Evolutionary conservation across 768 basidiomycete species (phyloP), one percentile per base, ranked within the genome.

Genomic region (Boletus rufocinnamomeus): DNA sequence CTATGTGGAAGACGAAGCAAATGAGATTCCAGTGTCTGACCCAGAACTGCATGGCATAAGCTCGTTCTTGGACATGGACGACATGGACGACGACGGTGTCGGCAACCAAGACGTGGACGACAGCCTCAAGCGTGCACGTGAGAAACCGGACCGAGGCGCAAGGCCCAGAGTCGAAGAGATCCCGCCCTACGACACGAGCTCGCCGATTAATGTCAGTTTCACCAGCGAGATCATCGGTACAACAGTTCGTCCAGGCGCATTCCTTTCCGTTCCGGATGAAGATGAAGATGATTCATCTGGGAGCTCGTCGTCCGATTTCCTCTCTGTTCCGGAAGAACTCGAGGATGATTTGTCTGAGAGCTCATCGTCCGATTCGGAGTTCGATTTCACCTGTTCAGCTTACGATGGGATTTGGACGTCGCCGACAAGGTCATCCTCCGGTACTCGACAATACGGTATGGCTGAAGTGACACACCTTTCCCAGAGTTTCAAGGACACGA

Each of bases 1-100:
- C 6, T 52, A 25, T 34, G 65, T 68, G 47, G 67, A 68, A 49
- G 54, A 62, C 13, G 67, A 69, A 54, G 52, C 52, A 2, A 34
- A 37, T 3, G 54, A 59, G 17, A n/a, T 34, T 30, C 56, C 65
- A 0, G 27, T 6, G n/a, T 37, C 54, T 17, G 66, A 52, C 0
- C 51, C 52, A 21, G 52, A 32, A 7, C 51, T 43, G 6, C 54
- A 50, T 25, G 67, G 59, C 1, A 58, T 46, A 53, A 59, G n/a
- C 28, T 61, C 67, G 6, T 65, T 62, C 38, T 50, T 65, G 45
- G 41, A 57, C 27, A 49, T 67, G 51, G 50, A 60, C 32, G 57
- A 50, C 16, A 9, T n/a, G n/a, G n/a, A n/a, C n/a, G n/a, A n/a
- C n/a, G 61, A 54, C 34, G 50, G 6, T 3, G 6, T 13, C 19